These are phyloP conservation scores for Leptographium lundbergii DNA, from an alignment of 2,329 filamentous ascomycete genomes.

Conservation along the genomic window DNA sequence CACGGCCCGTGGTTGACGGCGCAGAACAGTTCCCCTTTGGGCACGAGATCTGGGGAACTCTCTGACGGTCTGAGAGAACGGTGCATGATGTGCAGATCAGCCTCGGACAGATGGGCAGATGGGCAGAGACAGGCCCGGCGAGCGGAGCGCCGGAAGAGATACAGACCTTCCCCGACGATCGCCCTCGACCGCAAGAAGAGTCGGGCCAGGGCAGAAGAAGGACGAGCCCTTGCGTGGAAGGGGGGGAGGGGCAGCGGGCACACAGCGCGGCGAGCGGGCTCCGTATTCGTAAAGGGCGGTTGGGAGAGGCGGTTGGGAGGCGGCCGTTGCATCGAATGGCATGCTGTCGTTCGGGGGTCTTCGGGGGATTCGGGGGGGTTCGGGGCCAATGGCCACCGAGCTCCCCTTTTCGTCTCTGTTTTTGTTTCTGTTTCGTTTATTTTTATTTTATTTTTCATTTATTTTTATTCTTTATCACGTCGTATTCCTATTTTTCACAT, in stretches of 20 bases:
- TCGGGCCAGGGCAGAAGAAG: neutral
- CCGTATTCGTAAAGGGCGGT: too few species aligned
- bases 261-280: too few species aligned
- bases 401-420: too few species aligned
- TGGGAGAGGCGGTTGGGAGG: too few species aligned
- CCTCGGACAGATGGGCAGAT: neutral
- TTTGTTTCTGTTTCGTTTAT: neutral
- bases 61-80: neutral
- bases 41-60: neutral
- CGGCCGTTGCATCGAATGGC: too few species aligned
- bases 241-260: too few species aligned
- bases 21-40: neutral
- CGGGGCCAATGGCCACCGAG: too few species aligned
- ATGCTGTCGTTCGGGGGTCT: too few species aligned
- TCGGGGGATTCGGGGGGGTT: too few species aligned
- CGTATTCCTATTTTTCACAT: too few species aligned
- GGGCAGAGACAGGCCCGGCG: neutral
- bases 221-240: too few species aligned
- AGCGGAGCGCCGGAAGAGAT: neutral
- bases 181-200: neutral
- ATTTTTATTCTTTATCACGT: neutral
- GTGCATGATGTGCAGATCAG: neutral
- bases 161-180: neutral
- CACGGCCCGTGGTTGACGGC: neutral
- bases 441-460: neutral